Evolutionary conservation across 208 protist genomes (phyloP).

Genomic region (Tritrichomonas musculus): DNA sequence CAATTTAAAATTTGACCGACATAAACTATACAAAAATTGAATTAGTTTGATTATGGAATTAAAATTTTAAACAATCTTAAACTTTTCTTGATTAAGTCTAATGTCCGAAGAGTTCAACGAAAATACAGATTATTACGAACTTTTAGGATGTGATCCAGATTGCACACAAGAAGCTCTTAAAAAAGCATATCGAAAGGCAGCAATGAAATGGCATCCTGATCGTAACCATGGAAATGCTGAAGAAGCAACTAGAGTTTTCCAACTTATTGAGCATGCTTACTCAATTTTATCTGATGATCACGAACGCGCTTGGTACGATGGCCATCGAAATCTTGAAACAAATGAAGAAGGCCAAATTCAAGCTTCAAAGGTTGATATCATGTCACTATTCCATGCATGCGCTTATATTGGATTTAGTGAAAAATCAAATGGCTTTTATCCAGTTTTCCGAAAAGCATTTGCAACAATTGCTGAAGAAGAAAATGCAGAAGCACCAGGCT

Average conservation of each 20-base stretch:
- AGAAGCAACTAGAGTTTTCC: neutral
- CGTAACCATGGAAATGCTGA: neutral
- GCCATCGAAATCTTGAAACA: neutral
- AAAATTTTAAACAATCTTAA: too few relatives aligned
- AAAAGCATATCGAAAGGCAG: neutral
- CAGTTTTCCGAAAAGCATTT: conserved; percentile 1
- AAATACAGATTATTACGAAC: conserved; percentile 26
- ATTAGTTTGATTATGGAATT: too few relatives aligned
- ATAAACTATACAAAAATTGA: too few relatives aligned
- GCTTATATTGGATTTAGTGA: neutral
- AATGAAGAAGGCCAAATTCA: neutral
- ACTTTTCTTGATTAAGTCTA: too few relatives aligned
- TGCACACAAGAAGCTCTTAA: neutral
- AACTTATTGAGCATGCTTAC: conserved; percentile 21
- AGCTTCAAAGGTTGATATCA: neutral
- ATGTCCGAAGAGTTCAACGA: neutral
- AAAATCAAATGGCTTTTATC: neutral
- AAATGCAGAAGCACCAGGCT: neutral
- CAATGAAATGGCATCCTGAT: neutral
- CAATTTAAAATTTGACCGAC: too few relatives aligned
- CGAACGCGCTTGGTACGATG: neutral
- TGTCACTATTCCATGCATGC: neutral
- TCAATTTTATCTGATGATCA: neutral
- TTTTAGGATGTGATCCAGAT: neutral
- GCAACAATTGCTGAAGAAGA: neutral